Percentiles rank a stretch among this genome's conserved stretches.
Evolutionary conservation across 2,329 filamentous ascomycete species (phyloP).

Genomic region (Neopestalotiopsis rosae): DNA sequence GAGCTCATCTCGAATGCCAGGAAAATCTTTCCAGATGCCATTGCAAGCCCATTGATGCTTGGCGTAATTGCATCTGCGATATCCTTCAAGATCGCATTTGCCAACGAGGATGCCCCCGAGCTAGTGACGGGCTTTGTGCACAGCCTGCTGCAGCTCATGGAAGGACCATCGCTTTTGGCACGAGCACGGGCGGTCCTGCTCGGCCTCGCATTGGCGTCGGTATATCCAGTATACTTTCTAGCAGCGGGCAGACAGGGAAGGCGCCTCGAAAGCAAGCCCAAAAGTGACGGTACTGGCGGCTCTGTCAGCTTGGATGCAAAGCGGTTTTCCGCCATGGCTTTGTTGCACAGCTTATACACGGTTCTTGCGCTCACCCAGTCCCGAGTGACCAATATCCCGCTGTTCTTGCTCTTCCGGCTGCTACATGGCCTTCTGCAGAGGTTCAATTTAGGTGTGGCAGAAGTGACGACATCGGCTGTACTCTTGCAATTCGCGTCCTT

Average conservation of each 20-base stretch:
- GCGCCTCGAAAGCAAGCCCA: neutral
- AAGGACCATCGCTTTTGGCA: slow-evolving; percentile 50
- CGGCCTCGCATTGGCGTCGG: slow-evolving; percentile 46
- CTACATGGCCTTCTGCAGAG: slow-evolving; percentile 56
- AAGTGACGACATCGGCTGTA: slow-evolving; percentile 73
- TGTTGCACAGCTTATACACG: slow-evolving; percentile 73
- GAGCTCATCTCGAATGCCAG: slow-evolving; percentile 48
- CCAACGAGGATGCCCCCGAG: slow-evolving; percentile 86
- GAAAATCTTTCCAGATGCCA: slow-evolving; percentile 45
- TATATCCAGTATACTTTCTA: slow-evolving; percentile 46
- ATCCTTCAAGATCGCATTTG: slow-evolving; percentile 90
- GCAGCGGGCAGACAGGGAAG: slow-evolving; percentile 24
- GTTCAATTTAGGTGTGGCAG: slow-evolving; percentile 54
- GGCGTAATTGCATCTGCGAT: slow-evolving; percentile 62
- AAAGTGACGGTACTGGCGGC: neutral
- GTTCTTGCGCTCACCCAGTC: slow-evolving; percentile 88
- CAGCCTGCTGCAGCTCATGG: slow-evolving; percentile 45
- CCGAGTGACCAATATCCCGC: slow-evolving; percentile 80
- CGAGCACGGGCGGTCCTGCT: slow-evolving; percentile 57
- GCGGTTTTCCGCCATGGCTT: slow-evolving; percentile 29
- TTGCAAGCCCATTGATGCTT: slow-evolving; percentile 46
- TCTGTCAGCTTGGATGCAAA: neutral
- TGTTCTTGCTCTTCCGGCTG: slow-evolving; percentile 77
- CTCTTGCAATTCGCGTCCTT: slow-evolving; percentile 84
- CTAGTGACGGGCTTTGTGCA: slow-evolving; percentile 60